Evolutionary conservation across 352 stramenopile genomes (phyloP).

Genomic region (Phytophthora pisi): DNA sequence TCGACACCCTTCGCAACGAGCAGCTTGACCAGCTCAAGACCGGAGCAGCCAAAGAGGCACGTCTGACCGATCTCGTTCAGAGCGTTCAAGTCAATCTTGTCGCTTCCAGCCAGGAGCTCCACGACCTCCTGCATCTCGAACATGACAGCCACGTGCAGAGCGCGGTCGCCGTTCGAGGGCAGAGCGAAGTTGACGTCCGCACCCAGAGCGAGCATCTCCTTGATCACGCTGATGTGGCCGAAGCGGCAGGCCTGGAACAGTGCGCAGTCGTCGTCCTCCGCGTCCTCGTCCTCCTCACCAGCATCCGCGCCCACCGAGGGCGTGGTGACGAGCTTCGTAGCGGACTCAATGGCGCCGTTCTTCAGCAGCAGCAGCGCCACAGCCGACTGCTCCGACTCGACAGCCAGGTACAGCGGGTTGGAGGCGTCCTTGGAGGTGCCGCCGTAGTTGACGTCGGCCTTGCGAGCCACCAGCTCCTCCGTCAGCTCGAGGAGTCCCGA

Average conservation of each 20-base stretch:
- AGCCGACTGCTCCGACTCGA: constrained; percentile 77
- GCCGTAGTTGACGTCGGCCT: constrained; percentile 67
- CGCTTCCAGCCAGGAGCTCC: constrained; percentile 58
- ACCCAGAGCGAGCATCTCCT: constrained; percentile 75
- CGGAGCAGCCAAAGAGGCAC: constrained; percentile 84
- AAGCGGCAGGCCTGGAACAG: constrained; percentile 81
- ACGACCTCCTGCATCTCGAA: constrained; percentile 88
- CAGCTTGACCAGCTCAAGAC: constrained; percentile 65
- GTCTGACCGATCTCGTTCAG: constrained; percentile 76
- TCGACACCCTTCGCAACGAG: constrained; percentile 73
- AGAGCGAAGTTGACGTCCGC: constrained; percentile 78
- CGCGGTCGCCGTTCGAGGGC: constrained; percentile 65
- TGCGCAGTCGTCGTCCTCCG: constrained; percentile 71
- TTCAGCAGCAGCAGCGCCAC: constrained; percentile 75
- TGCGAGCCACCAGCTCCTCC: constrained; percentile 55
- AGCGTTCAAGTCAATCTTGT: constrained; percentile 68
- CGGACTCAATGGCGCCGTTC: constrained; percentile 67
- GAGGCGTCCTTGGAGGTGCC: constrained; percentile 50
- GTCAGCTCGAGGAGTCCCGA: constrained; percentile 63
- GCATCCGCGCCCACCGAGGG: constrained; percentile 37
- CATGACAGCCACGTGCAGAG: constrained; percentile 82
- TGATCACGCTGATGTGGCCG: constrained; percentile 67
- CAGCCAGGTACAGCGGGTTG: constrained; percentile 74
- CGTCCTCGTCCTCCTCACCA: constrained; percentile 41
- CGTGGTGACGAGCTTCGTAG: constrained; percentile 70